phyloP scores from a whole-genome alignment of 352 stramenopile species.

The Phytophthora pseudosyringae region DNA sequence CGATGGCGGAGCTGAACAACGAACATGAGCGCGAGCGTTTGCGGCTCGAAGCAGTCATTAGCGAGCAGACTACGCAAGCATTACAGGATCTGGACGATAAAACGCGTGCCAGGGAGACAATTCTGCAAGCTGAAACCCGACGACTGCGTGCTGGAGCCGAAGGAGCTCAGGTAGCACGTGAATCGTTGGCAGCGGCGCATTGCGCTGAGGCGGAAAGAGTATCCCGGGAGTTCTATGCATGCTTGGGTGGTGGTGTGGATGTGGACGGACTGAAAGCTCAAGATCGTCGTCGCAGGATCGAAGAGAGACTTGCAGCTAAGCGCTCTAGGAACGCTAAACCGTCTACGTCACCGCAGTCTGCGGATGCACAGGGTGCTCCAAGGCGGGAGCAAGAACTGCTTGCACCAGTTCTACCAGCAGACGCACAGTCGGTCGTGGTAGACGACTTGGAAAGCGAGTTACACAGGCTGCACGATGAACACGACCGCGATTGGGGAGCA shows the following conservation, averaged over 20 bases:
- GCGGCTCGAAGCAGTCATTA: constrained; percentile 29
- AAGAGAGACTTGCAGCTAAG: constrained; percentile 33
- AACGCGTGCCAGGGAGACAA: constrained; percentile 14
- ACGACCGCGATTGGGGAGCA: constrained; percentile 39
- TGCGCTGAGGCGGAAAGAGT: constrained; percentile 38
- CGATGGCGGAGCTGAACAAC: constrained; percentile 15
- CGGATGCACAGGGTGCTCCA: not conserved
- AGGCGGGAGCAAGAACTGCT: not conserved
- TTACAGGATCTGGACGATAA: constrained; percentile 31
- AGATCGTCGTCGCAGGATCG: constrained; percentile 28
- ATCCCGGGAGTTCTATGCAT: constrained; percentile 32
- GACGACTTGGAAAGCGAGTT: constrained; percentile 34
- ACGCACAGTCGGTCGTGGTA: constrained; percentile 12
- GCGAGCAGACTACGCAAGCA: constrained; percentile 28
- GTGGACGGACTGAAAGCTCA: constrained; percentile 17
- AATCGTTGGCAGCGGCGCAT: constrained; percentile 34
- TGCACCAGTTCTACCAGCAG: constrained; percentile 1
- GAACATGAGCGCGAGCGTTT: constrained; percentile 32
- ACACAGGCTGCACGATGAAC: constrained; percentile 39
- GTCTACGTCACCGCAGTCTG: not conserved
- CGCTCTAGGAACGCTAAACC: constrained; percentile 3
- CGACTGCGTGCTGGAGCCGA: constrained; percentile 24
- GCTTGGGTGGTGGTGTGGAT: constrained; percentile 21
- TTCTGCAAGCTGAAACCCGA: constrained; percentile 21
- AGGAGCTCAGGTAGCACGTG: constrained; percentile 31